Base-by-base conservation (phyloP, 768 basidiomycete species). In the Tephrocybe sp. region DNA sequence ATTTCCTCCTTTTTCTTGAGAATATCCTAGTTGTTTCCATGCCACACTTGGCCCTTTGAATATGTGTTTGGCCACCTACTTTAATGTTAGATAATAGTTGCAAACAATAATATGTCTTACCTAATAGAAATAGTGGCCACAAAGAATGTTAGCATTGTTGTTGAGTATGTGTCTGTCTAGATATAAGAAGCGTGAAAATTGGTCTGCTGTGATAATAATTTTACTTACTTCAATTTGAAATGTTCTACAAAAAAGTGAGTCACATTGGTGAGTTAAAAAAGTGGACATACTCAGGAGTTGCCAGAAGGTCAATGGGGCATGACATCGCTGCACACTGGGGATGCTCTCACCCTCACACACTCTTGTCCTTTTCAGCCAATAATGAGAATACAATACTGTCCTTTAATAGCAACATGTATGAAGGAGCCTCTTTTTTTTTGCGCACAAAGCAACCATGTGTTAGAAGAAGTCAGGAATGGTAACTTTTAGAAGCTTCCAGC, bases 51-150 rank as follows among this genome's bases (percentile, higher is more conserved):
- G 43, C 3, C 43, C 43, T 34, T 45, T 29, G 23, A 45, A 45
- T 4, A 27, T 53, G 19, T 57, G 57, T 30, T 59, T 57, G 19
- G 50, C 56, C 7, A 50, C 52, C 56, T 59, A 6, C 29, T 29
- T 25, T 3, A 18, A 21, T 13, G 29, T 42, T 40, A 29, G n/a
- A 27, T 39, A 29, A 29, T 27, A 19, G n/a, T 44, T 36, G 34
- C 16, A 11, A 11, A n/a, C 10, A 5, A 15, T 5, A 11, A n/a
- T 24, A 27, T 6, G 4, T 45, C 45, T 8, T 41, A 56, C 51
- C 6, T 47, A 33, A 12, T 37, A 23, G 15, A 47, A 29, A 9
- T 47, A 34, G 9, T 52, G 50, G 11, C 46, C 50, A 21, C 15
- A 23, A 29, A 57, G 38, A 4, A 51, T 30, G 10, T 24, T 18